Conservation (phyloP, 257 asterid genomes). For the Solanum pimpinellifolium region DNA sequence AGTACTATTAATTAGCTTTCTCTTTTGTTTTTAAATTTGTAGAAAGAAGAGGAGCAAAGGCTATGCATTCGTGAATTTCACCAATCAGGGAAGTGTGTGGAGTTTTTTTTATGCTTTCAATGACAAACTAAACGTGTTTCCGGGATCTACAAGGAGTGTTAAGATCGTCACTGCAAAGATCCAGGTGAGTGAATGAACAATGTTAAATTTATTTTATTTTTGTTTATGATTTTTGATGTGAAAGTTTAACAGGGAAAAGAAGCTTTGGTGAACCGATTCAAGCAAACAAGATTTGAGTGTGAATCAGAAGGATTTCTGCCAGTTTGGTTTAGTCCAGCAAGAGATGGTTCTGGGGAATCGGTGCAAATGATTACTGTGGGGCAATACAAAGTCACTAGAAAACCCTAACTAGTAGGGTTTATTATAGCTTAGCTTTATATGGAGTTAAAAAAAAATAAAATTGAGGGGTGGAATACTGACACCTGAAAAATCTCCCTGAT, state of each 20-base stretch:
- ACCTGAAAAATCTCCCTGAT: conserved; percentile 15
- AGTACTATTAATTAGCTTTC: not conserved
- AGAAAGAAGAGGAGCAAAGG: conserved; percentile 41
- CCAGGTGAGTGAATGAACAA: conserved; percentile 23
- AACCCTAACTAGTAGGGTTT: not conserved
- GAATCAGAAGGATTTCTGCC: conserved; percentile 43
- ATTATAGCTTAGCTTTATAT: not conserved
- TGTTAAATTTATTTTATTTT: not conserved
- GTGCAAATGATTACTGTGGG: conserved; percentile 28
- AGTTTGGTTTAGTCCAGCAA: conserved; percentile 29
- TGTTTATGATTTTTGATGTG: not conserved
- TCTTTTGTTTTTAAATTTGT: not conserved
- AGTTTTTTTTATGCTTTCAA: conserved; percentile 19
- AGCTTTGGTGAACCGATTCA: conserved; percentile 21
- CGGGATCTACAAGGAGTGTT: conserved; percentile 16
- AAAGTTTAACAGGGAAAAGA: conserved; percentile 43
- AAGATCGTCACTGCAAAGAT: conserved; percentile 44
- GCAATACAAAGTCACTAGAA: conserved; percentile 1
- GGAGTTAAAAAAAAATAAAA: not conserved
- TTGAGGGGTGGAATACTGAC: conserved; percentile 37
- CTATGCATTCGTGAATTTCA: conserved; percentile 65
- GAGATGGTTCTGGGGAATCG: conserved; percentile 43
- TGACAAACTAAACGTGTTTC: conserved; percentile 9
- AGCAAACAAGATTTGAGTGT: conserved; percentile 26
- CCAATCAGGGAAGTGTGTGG: conserved; percentile 22